phyloP scores from a whole-genome alignment of 192 early-diverging fungal species.

The Entomortierella chlamydospora region DNA sequence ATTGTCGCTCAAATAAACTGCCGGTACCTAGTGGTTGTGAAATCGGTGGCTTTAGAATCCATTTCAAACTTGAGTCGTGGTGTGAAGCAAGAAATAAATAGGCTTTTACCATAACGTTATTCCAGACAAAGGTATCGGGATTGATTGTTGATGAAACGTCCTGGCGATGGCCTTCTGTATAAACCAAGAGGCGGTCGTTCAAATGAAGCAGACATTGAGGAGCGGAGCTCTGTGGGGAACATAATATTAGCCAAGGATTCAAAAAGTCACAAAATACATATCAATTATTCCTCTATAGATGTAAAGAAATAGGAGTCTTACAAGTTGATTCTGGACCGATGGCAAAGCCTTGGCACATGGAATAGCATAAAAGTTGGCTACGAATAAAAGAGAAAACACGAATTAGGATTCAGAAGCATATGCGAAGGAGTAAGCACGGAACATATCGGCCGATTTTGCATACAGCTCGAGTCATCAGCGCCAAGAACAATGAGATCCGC shows the following conservation, averaged over 20 bases:
- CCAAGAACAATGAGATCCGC: slow-evolving; percentile 77
- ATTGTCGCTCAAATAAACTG: slow-evolving; percentile 79
- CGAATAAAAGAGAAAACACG: slow-evolving; percentile 66
- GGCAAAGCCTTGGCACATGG: slow-evolving; percentile 42
- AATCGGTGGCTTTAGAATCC: too few species aligned
- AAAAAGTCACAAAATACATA: background rate
- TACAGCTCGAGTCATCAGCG: slow-evolving; percentile 44
- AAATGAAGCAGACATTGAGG: slow-evolving; percentile 67
- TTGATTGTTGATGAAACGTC: slow-evolving; percentile 71
- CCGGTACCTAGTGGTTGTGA: slow-evolving; percentile 65
- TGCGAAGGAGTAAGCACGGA: background rate
- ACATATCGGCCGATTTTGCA: background rate
- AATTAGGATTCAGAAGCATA: background rate
- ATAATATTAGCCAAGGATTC: background rate
- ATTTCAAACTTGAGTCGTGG: too few species aligned
- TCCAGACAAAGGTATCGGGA: slow-evolving; percentile 79
- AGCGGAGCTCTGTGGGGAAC: slow-evolving; percentile 31
- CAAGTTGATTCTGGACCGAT: slow-evolving; percentile 46
- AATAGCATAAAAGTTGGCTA: slow-evolving; percentile 43
- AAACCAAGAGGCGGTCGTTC: slow-evolving; percentile 76
- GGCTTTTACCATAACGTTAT: slow-evolving; percentile 69
- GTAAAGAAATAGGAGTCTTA: slow-evolving; percentile 12
- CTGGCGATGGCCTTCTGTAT: slow-evolving; percentile 73
- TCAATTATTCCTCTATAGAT: background rate
- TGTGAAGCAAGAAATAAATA: background rate